Conservation (phyloP, 768 basidiomycete species). For the Lentinus brumalis region DNA sequence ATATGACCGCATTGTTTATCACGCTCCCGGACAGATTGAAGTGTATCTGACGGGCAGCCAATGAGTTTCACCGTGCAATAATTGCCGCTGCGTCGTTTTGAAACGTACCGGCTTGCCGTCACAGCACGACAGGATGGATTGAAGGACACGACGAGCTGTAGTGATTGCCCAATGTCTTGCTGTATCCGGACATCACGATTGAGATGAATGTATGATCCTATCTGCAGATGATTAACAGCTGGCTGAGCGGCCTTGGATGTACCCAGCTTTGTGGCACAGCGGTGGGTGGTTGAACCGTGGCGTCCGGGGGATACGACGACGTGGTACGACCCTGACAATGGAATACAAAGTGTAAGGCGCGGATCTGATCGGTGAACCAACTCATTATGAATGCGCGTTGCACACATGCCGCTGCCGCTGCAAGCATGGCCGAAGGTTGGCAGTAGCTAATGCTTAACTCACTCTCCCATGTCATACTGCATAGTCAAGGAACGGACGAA, state of each 20-base stretch:
- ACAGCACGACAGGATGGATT: not conserved
- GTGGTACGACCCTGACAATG: too few relatives aligned
- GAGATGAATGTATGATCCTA: not conserved
- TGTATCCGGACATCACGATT: not conserved
- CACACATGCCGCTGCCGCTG: too few relatives aligned
- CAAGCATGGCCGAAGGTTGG: too few relatives aligned
- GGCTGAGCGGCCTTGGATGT: not conserved
- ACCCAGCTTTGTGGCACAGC: too few relatives aligned
- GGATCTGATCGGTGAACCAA: too few relatives aligned
- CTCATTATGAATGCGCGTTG: too few relatives aligned
- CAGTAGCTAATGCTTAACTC: too few relatives aligned
- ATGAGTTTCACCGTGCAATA: not conserved
- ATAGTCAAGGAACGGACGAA: not conserved
- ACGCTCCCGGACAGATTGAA: not conserved
- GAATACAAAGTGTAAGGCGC: too few relatives aligned
- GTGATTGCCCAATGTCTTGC: not conserved
- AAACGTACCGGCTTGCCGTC: not conserved
- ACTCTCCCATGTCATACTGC: too few relatives aligned
- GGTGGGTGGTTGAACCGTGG: too few relatives aligned
- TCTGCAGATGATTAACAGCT: not conserved
- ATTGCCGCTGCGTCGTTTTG: not conserved
- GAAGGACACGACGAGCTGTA: not conserved
- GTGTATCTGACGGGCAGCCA: not conserved
- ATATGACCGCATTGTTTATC: not conserved
- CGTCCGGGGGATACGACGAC: too few relatives aligned